Percentiles rank a stretch among this genome's conserved stretches.
Evolutionary conservation across 129 eudicot genomes (phyloP).

Genomic region (Flaveria bidentis): DNA sequence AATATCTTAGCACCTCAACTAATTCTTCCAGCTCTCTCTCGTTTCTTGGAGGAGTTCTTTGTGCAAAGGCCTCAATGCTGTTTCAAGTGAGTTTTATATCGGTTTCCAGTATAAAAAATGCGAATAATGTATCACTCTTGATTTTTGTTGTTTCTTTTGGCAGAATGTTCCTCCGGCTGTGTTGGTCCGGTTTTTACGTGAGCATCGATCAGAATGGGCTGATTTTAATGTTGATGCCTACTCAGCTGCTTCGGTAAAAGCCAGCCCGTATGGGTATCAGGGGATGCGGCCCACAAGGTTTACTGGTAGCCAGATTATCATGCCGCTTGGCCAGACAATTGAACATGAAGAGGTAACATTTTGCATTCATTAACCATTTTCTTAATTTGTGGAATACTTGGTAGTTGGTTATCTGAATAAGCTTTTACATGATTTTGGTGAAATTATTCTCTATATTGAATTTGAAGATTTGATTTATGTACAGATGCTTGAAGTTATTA

Average conservation of each 20-base stretch:
- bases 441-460: neutral
- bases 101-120: neutral
- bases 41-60: constrained; percentile 74
- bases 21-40: constrained; percentile 44
- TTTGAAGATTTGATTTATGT: constrained; percentile 34
- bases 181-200: constrained; percentile 85
- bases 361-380: neutral
- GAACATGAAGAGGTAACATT: constrained; percentile 84
- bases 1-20: constrained; percentile 43
- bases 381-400: neutral
- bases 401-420: neutral
- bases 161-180: constrained; percentile 96
- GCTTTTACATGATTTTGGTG: neutral
- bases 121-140: constrained; percentile 5
- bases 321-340: constrained; percentile 93
- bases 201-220: constrained; percentile 98
- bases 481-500: constrained; percentile 96
- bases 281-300: constrained; percentile 80
- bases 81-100: constrained; percentile 62
- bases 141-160: neutral
- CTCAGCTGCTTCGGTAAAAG: constrained; percentile 76
- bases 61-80: constrained; percentile 99
- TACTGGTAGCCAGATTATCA: constrained; percentile 89
- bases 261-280: constrained; percentile 58
- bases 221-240: constrained; percentile 90